phyloP scores from a whole-genome alignment of 768 basidiomycete species.

The Xerocomellus amylosporus region DNA sequence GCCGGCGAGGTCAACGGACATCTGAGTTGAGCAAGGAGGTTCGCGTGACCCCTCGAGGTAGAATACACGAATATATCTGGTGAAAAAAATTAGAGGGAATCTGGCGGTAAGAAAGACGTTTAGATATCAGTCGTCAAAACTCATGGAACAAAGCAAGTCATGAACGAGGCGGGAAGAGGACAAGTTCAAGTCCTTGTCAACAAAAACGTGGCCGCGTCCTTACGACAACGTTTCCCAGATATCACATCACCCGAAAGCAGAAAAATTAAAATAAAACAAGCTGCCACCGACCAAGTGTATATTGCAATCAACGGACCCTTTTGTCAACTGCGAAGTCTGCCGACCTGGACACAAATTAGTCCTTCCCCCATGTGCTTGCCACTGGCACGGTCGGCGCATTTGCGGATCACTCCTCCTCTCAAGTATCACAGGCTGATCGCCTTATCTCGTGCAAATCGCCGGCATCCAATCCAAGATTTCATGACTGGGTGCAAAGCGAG shows the following conservation, averaged over 20 bases:
- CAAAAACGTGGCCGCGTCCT: constrained; percentile 27
- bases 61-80: constrained; percentile 18
- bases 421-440: not conserved
- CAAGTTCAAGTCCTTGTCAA: constrained; percentile 15
- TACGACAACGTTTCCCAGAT: constrained; percentile 27
- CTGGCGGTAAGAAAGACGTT: constrained; percentile 17
- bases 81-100: constrained; percentile 7
- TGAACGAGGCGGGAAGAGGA: constrained; percentile 24
- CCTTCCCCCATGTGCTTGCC: not conserved
- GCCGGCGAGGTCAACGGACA: constrained; percentile 25
- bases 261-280: not conserved
- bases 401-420: constrained; percentile 6
- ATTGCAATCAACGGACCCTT: constrained; percentile 1
- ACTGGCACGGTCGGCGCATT: not conserved
- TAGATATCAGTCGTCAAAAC: constrained; percentile 28
- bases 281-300: not conserved
- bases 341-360: not conserved
- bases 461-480: not conserved
- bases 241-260: not conserved
- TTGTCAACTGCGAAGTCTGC: not conserved
- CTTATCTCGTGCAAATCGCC: not conserved
- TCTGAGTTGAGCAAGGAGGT: constrained; percentile 6
- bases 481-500: not conserved
- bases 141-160: constrained; percentile 31
- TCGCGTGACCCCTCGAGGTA: not conserved